Percentiles rank a stretch among this genome's conserved stretches.
Conservation (phyloP, 2,329 filamentous ascomycete genomes). For the Calonectria honghensis region DNA sequence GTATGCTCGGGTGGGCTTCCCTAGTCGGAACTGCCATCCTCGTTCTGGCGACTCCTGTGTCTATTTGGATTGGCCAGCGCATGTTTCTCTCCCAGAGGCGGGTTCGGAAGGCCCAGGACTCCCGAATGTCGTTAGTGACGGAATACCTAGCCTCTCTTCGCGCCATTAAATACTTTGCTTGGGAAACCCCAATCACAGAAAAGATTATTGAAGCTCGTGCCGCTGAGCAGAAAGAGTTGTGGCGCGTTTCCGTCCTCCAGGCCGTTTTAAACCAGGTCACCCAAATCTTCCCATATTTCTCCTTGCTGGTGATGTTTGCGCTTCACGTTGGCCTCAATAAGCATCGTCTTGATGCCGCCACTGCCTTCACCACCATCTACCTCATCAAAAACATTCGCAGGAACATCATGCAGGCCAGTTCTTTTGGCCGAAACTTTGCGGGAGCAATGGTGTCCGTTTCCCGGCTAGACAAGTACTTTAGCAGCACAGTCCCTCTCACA, state of each 20-base stretch:
- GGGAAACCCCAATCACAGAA: slow-evolving; percentile 73
- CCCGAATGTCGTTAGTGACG: slow-evolving; percentile 73
- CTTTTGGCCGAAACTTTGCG: slow-evolving; percentile 61
- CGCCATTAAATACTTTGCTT: slow-evolving; percentile 77
- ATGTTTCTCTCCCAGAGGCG: slow-evolving; percentile 71
- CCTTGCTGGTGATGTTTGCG: slow-evolving; percentile 73
- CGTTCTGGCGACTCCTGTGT: slow-evolving; percentile 69
- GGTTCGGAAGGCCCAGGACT: slow-evolving; percentile 74
- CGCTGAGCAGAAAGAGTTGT: slow-evolving; percentile 72
- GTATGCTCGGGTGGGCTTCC: slow-evolving; percentile 73
- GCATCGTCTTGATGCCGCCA: slow-evolving; percentile 71
- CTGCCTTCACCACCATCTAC: slow-evolving; percentile 74
- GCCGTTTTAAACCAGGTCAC: slow-evolving; percentile 68
- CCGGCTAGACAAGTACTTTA: slow-evolving; percentile 73
- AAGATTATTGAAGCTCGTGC: slow-evolving; percentile 70
- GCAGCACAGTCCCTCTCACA: slow-evolving; percentile 68
- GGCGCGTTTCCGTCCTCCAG: slow-evolving; percentile 70
- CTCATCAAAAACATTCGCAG: slow-evolving; percentile 72
- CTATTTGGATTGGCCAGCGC: slow-evolving; percentile 67
- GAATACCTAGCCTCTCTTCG: slow-evolving; percentile 76
- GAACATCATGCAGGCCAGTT: slow-evolving; percentile 71
- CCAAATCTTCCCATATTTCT: slow-evolving; percentile 71
- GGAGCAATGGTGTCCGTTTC: slow-evolving; percentile 66
- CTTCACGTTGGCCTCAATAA: slow-evolving; percentile 69
- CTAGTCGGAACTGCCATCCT: slow-evolving; percentile 71